phyloP scores from a whole-genome alignment of 1,284 basidiomycete species.

The Coniophora puteana region DNA sequence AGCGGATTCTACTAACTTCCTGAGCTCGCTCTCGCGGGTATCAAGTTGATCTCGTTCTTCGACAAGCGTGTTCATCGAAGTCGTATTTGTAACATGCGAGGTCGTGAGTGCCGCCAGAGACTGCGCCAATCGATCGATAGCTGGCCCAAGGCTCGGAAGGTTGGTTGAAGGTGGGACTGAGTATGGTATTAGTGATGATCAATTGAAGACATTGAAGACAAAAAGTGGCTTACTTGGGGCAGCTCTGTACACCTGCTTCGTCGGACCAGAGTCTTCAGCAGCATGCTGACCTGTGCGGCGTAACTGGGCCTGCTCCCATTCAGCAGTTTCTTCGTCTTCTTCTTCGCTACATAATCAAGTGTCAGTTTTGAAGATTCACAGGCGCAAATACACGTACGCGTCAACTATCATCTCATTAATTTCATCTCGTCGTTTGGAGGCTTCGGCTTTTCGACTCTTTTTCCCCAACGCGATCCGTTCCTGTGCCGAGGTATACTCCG shows the following conservation, averaged over 20 bases:
- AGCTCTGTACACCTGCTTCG: conserved; percentile 65
- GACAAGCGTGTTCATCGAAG: conserved; percentile 57
- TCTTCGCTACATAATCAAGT: conserved; percentile 52
- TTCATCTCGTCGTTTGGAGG: conserved; percentile 62
- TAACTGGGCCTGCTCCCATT: conserved; percentile 90
- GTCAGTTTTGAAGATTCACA: conserved; percentile 12
- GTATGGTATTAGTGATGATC: conserved; percentile 13
- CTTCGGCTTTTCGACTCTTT: conserved; percentile 77
- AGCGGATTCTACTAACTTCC: conserved; percentile 73
- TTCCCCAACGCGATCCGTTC: conserved; percentile 86
- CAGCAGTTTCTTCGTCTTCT: conserved; percentile 83
- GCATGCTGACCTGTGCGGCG: conserved; percentile 63
- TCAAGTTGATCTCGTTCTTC: conserved; percentile 73
- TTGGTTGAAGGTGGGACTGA: conserved; percentile 60
- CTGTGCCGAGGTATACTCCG: conserved; percentile 87
- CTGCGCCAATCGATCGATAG: conserved; percentile 54
- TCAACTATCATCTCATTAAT: conserved; percentile 90
- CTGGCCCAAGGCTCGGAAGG: conserved; percentile 54
- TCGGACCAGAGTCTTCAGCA: conserved; percentile 23
- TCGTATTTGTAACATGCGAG: conserved; percentile 67
- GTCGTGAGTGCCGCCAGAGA: conserved; percentile 66
- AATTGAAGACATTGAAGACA: not conserved
- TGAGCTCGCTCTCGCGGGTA: conserved; percentile 73
- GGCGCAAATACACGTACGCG: conserved; percentile 48
- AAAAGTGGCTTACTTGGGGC: conserved; percentile 59